Evolutionary conservation across 768 basidiomycete species (phyloP), one percentile per base, ranked within the genome.

Genomic region (Mycena rebaudengoi): DNA sequence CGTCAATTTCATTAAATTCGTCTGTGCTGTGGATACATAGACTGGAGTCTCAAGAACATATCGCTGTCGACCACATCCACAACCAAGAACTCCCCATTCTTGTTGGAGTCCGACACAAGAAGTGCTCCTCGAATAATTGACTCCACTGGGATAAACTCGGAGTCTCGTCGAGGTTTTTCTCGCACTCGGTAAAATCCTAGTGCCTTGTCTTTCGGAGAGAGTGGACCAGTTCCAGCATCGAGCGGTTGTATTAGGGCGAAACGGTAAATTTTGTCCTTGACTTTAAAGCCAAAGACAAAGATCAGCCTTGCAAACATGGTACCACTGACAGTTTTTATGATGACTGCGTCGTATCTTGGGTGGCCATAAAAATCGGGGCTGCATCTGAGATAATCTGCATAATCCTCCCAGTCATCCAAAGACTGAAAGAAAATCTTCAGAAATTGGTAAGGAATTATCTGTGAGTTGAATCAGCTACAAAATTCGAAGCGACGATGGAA

Each of bases 61-160:
- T 79, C 76, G 16, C 51, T 49, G 64, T 79, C 77, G 4, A 74
- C 32, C 7, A 67, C 33, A 59, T 79, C 75, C 26, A 74, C 53
- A 8, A 78, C 65, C 10, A 77, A 44, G 25, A 41, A 74, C 21
- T 75, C 72, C 0, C 68, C 70, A 43, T 29, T 23, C 4, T 28
- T 28, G 10, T 54, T 51, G 16, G 51, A 63, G 44, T 74, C 76
- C 14, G 64, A 62, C 20, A 67, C 59, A 78, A 25, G 21, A 71
- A 52, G 8, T 72, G 76, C 0, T 76, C n/a, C 75, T 28, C 71
- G 62, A 35, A 76, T 64, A 13, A 80, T 76, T 26, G 76, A 77
- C 8, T 41, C 33, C 7, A 71, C 62, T 11, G 70, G 66, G 21
- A 80, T 65, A 26, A 79, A 67, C 40, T 69, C 68, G 0, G 66